Evolutionary conservation across 352 stramenopile species (phyloP).

Genomic region (Pythium vanterpoolii): DNA sequence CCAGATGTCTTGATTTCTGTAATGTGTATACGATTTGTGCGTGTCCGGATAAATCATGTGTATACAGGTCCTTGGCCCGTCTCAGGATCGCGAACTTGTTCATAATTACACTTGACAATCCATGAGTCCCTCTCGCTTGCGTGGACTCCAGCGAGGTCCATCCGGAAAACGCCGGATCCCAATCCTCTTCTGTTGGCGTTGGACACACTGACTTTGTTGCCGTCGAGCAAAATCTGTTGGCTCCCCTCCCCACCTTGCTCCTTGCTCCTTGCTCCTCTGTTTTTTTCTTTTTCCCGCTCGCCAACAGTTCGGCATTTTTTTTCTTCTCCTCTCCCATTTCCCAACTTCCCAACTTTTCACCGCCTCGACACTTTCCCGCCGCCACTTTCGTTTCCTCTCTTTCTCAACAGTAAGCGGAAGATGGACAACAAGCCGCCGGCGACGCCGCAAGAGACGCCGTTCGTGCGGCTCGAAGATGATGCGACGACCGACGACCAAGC

Average conservation of each 20-base stretch:
- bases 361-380: background rate
- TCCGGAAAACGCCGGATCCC: background rate
- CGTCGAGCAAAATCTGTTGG: background rate
- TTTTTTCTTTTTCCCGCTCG: background rate
- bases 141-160: too few species aligned
- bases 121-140: background rate
- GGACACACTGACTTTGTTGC: too few species aligned
- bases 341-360: background rate
- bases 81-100: background rate
- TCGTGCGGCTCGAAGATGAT: constrained; percentile 36
- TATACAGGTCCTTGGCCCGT: constrained; percentile 5
- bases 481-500: background rate
- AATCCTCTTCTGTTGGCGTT: background rate
- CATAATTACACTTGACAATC: background rate
- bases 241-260: background rate
- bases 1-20: constrained; percentile 8
- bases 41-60: constrained; percentile 10
- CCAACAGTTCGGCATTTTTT: background rate
- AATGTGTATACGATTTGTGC: background rate
- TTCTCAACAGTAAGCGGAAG: background rate
- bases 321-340: background rate
- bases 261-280: background rate
- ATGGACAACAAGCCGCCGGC: constrained; percentile 26
- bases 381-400: background rate
- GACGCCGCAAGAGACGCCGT: constrained; percentile 30